Base-by-base conservation (phyloP, 371 early-diverging fungal species). In the Apophysomyces elegans region DNA sequence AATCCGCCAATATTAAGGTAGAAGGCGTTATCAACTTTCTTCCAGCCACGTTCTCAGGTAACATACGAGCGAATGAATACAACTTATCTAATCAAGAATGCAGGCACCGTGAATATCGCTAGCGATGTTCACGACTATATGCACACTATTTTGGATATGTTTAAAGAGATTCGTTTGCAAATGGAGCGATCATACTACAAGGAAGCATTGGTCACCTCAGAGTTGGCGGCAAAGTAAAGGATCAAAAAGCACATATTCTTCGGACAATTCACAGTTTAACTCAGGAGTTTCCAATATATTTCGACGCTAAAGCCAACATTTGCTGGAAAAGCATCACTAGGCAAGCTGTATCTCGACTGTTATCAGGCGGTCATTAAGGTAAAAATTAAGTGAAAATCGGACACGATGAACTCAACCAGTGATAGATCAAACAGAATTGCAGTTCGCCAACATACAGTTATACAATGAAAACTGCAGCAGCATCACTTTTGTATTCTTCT, bases 301-400 rank as follows among this genome's bases (percentile, higher is more conserved):
- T 68, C 74, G 4, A 79, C 68, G 32, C 62, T 82, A 14, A 80
- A 82, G 26, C 76, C 86, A 0, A 60, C 67, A 7, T 66, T 78
- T 35, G 67, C 74, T 0, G 78, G 83, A 16, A 81, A 77, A 59
- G 79, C 84, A 0, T 78, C 81, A 56, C 68, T 84, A 57, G 82
- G 79, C 1, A 74, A 77, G n/a, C 70, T 84, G 44, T 86, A 84
- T 68, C 62, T 87, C 13, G 67, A 83, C 39, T 81, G 86, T 63
- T 87, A 75, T 56, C 73, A 84, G 62, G 37, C 58, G 2, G 63
- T 79, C 4, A 70, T 84, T 18, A 67, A 77, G 59, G 78, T 79
- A 69, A 56, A 37, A 37, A 66, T 37, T 44, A 41, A 65, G 46
- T 14, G 9, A 12, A 47, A 44, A 47, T 9, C 1, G 14, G 45